Evolutionary conservation across 179 eudicot genomes (phyloP), one percentile per base, ranked within the genome.

Genomic region (Corrigiola litoralis): DNA sequence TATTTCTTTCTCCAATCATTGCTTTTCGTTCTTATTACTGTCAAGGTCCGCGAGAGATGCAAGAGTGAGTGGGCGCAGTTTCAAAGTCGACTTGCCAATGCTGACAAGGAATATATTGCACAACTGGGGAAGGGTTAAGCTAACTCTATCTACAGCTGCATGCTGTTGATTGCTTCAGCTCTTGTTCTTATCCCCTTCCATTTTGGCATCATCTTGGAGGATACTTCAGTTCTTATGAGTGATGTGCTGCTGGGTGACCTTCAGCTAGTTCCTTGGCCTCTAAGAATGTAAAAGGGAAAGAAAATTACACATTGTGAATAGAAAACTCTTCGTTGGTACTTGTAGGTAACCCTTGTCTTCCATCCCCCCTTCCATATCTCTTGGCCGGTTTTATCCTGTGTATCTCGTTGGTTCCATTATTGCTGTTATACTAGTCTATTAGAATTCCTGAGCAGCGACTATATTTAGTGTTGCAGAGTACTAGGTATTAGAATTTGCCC

Each of bases 21-120:
- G 33, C 8, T 14, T 53, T n/a, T 11, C 17, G 58, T 7, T 21
- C 38, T 57, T 46, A 21, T 48, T 61, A 14, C 47, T 68, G 25
- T 70, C 13, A 56, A 92, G 98, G 99, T 94, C 75, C 84, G 95
- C 45, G 83, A 83, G 54, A 84, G 97, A 75, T 90, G 99, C 83
- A 94, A 79, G 74, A 82, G 68, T 20, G 99, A 94, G 76, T 94
- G 99, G 99, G 82, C 83, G 17, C 71, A 73, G 72, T 90, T 94
- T 60, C 95, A 87, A 75, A 84, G 80, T 25, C 94, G 95, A 3
- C 89, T 94, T 61, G 85, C 86, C 1, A 71, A 66, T 47, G 97
- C 97, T 58, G 97, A 94, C 70, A 75, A 75, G 69, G 87, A 76
- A 32, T 91, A 89, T 79, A 64, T 89, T 21, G 72, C 79, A 32